Base-by-base conservation (phyloP, 345 rosid species). In the sweet orange (Citrus sinensis) region DNA sequence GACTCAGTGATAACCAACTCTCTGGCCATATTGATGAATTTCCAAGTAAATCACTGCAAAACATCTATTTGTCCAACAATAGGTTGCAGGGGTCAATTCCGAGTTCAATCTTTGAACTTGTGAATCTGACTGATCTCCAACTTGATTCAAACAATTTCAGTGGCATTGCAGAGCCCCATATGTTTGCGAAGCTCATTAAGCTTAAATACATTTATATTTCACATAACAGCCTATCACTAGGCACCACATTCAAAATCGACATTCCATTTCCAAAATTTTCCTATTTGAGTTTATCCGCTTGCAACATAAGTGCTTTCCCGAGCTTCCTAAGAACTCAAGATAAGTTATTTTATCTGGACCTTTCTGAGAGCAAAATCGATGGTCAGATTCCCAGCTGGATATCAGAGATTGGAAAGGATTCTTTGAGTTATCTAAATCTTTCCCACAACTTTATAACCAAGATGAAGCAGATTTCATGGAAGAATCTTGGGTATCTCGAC, bases 111-210 rank as follows among this genome's bases (percentile, higher is more conserved):
- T 34, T 39, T 32, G 42, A 79, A 37, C 56, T 70, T 3, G 13
- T 7, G 3, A 68, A 78, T 7, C 67, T 82, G 1, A 5, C 29
- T 1, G 0, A 1, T 2, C 74, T 75, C 4, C 0, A 1, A 0
- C 74, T 80, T 74, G 56, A 73, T 70, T 70, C 70, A 2, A 84
- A 84, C 39, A 78, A 76, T 7, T 67, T 84, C 9, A 81, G 49
- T 54, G 82, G 87, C 13, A 25, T 3, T 24, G 24, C 75, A 1
- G 56, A 83, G 30, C 32, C 80, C 4, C 9, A 62, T 22, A 39
- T 66, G 82, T 77, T 86, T 34, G 24, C 69, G 22, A 77, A 55
- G 34, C 74, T 83, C 19, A 20, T 25, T 67, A 72, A 80, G 11
- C 82, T 86, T 2, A 0, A 2, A 5, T 19, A 0, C 2, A 67